These are phyloP conservation scores for Cladophialophora exuberans DNA, from an alignment of 2,329 filamentous ascomycete species.

Conservation along the genomic window DNA sequence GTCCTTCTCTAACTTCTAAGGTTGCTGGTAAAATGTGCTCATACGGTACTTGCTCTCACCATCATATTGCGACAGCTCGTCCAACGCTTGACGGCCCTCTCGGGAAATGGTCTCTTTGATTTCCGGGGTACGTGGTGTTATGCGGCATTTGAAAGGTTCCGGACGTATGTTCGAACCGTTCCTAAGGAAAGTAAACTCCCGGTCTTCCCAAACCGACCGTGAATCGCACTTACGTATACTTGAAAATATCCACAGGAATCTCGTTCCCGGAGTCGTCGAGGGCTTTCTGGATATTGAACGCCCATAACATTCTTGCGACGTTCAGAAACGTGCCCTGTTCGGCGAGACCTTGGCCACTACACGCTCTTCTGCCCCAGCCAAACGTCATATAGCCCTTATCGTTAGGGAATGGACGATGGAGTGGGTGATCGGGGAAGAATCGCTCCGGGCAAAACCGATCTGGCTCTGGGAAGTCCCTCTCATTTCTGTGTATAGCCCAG, in stretches of 20 bases:
- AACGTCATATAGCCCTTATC: constrained; percentile 60
- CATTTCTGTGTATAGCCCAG: constrained; percentile 38
- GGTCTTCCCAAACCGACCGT: too few relatives aligned
- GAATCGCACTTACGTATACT: constrained; percentile 51
- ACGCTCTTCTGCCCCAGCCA: constrained; percentile 60
- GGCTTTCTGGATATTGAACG: constrained; percentile 27
- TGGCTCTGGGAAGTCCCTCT: constrained; percentile 43
- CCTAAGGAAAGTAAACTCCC: constrained; percentile 1
- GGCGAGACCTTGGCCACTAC: constrained; percentile 51
- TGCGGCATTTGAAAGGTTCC: constrained; percentile 58
- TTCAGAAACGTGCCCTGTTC: constrained; percentile 52
- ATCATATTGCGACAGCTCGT: constrained; percentile 55
- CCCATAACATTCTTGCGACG: constrained; percentile 54
- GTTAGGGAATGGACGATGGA: constrained; percentile 50
- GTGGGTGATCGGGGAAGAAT: constrained; percentile 40
- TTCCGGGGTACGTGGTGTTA: constrained; percentile 53
- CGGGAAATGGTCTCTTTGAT: constrained; percentile 55
- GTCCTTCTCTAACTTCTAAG: constrained; percentile 10
- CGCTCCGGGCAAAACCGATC: constrained; percentile 49
- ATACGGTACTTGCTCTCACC: constrained; percentile 62
- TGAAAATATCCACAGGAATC: constrained; percentile 61
- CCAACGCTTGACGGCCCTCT: constrained; percentile 57
- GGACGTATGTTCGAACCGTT: constrained; percentile 64
- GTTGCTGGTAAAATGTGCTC: constrained; percentile 54
- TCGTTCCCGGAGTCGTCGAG: constrained; percentile 43